A percentile compares a stretch with the other conserved stretches of the same genome.
Conservation (phyloP, 2,329 filamentous ascomycete species). For the Fusarium sp. region DNA sequence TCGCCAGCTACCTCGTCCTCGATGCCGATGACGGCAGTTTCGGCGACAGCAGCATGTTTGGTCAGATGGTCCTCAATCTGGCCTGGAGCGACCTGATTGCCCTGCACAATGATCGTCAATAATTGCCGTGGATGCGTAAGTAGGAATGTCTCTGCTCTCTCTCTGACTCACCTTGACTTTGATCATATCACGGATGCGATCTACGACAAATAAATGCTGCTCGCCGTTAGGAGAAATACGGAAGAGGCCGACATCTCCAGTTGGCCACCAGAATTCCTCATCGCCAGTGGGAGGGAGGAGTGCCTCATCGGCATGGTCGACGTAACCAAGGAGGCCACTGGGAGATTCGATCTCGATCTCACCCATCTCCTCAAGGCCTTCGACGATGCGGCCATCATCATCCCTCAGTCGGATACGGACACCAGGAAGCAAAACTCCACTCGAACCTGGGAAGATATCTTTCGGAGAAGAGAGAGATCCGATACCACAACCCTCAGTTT, state of each 20-base stretch:
- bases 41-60: slow-evolving; percentile 12
- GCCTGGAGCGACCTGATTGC: slow-evolving; percentile 11
- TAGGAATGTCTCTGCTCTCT: not conserved
- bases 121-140: not conserved
- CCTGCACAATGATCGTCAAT: slow-evolving; percentile 1
- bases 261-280: slow-evolving; percentile 17
- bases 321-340: slow-evolving; percentile 10
- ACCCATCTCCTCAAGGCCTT: slow-evolving; percentile 11
- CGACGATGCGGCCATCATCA: slow-evolving; percentile 3
- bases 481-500: slow-evolving; percentile 11
- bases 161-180: slow-evolving; percentile 9
- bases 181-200: slow-evolving; percentile 14
- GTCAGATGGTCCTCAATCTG: slow-evolving; percentile 9
- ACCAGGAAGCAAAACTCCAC: slow-evolving; percentile 13
- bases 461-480: slow-evolving; percentile 11
- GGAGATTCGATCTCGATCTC: slow-evolving; percentile 14
- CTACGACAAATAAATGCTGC: slow-evolving; percentile 11
- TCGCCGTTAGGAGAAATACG: slow-evolving; percentile 2
- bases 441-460: slow-evolving; percentile 13
- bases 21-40: slow-evolving; percentile 9
- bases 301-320: slow-evolving; percentile 8
- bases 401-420: slow-evolving; percentile 13
- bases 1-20: slow-evolving; percentile 12
- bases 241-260: slow-evolving; percentile 8
- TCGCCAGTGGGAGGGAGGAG: slow-evolving; percentile 4